phyloP scores from a whole-genome alignment of 2,329 filamentous ascomycete species.

The Aspergillus fijiensis region DNA sequence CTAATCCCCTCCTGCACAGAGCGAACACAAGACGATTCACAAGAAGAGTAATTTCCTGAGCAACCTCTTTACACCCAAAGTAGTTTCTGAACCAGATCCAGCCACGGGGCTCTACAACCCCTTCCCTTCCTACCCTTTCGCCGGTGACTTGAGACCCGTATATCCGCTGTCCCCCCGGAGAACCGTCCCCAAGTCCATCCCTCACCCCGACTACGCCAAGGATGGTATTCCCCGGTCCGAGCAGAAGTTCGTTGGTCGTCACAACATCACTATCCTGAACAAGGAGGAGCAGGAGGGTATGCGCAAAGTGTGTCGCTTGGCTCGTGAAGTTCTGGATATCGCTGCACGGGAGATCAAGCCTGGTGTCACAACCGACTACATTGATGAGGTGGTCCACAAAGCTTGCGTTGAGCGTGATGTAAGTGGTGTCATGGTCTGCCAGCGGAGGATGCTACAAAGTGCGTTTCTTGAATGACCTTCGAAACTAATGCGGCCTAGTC shows the following conservation, averaged over 20 bases:
- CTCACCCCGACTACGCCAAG: conserved; percentile 80
- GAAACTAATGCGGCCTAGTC: conserved; percentile 57
- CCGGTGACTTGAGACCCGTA: conserved; percentile 78
- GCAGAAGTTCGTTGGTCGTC: conserved; percentile 65
- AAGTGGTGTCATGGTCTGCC: conserved; percentile 39
- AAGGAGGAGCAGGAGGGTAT: conserved; percentile 80
- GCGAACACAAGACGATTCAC: conserved; percentile 77
- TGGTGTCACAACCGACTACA: conserved; percentile 93
- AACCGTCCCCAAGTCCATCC: conserved; percentile 75
- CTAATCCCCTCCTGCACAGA: conserved; percentile 50
- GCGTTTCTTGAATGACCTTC: background rate
- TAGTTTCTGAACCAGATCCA: conserved; percentile 88
- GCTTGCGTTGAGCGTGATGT: conserved; percentile 91
- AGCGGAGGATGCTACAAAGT: background rate
- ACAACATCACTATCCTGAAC: conserved; percentile 80
- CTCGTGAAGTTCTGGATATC: conserved; percentile 88
- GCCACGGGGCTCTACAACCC: conserved; percentile 88
- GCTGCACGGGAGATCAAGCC: conserved; percentile 79
- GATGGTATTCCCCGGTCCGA: conserved; percentile 73
- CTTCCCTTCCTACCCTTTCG: conserved; percentile 82
- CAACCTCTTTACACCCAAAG: conserved; percentile 72
- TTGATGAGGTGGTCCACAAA: conserved; percentile 93
- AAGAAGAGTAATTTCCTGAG: conserved; percentile 77
- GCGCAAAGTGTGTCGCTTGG: conserved; percentile 85
- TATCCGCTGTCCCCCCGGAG: conserved; percentile 77